Percentiles rank a stretch among this genome's conserved stretches.
Evolutionary conservation across 2,329 filamentous ascomycete genomes (phyloP).

Genomic region (Graphilbum sp.): DNA sequence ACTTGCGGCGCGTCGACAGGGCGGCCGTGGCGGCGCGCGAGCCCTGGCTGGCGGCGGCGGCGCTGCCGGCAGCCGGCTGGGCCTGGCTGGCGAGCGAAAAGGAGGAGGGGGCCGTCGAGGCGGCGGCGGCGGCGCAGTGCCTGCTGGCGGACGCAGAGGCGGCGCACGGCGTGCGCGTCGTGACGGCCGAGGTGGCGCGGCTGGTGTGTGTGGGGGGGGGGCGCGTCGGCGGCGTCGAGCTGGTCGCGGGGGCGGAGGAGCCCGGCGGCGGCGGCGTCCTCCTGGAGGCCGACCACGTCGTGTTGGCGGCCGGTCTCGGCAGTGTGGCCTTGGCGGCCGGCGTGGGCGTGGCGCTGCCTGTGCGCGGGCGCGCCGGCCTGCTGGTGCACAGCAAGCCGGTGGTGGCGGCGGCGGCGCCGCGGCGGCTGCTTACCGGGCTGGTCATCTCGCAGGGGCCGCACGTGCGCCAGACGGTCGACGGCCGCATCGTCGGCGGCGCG

Average conservation of each 20-base stretch:
- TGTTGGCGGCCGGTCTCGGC: constrained; percentile 15
- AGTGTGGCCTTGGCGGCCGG: constrained; percentile 12
- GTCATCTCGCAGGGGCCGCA: constrained; percentile 13
- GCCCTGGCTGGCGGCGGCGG: constrained; percentile 7
- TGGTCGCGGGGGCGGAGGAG: constrained; percentile 5
- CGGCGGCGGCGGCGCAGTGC: constrained; percentile 12
- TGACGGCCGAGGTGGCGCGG: neutral
- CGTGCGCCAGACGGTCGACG: constrained; percentile 15
- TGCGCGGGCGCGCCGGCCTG: constrained; percentile 12
- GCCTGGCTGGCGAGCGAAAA: constrained; percentile 4
- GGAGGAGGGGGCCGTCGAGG: constrained; percentile 17
- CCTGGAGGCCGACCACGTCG: constrained; percentile 14
- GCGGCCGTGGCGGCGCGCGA: constrained; percentile 7
- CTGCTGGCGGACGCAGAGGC: constrained; percentile 4
- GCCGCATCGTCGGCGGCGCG: constrained; percentile 12
- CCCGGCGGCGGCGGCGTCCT: no score
- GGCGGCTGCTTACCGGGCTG: constrained; percentile 10
- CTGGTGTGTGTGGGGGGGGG: neutral
- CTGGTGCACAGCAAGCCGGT: constrained; percentile 15
- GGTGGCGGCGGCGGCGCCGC: no score
- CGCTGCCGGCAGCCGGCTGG: constrained; percentile 10
- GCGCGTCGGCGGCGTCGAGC: no score
- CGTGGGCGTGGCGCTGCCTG: constrained; percentile 12
- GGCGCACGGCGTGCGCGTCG: neutral
- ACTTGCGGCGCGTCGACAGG: constrained; percentile 10